phyloP scores from a whole-genome alignment of 441 rosid species.

The Pelargonium citronellum region DNA sequence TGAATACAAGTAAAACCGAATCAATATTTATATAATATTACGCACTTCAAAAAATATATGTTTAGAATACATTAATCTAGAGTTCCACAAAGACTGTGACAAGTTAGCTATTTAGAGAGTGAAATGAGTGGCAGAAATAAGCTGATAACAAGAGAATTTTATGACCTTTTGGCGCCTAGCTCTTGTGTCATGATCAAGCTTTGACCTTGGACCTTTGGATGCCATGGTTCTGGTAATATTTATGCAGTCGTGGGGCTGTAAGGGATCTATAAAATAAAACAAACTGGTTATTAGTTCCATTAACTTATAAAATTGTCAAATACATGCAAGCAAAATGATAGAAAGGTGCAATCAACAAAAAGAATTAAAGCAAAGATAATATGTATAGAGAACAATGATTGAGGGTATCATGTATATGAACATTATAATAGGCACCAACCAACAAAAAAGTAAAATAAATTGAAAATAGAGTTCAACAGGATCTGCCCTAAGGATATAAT shows the following conservation, averaged over 20 bases:
- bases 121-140: neutral
- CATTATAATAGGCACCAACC: neutral
- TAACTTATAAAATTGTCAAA: neutral
- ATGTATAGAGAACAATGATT: neutral
- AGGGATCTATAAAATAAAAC: slow-evolving; percentile 18
- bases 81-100: slow-evolving; percentile 1
- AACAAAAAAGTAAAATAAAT: neutral
- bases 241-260: slow-evolving; percentile 20
- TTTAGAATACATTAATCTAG: neutral
- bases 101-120: neutral
- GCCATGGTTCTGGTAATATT: slow-evolving; percentile 37
- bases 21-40: neutral
- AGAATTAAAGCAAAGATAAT: neutral
- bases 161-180: slow-evolving; percentile 81
- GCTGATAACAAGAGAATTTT: neutral
- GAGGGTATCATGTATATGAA: neutral
- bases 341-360: neutral
- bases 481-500: neutral
- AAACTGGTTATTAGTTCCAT: slow-evolving; percentile 6
- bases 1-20: neutral
- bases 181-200: slow-evolving; percentile 69
- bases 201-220: slow-evolving; percentile 66
- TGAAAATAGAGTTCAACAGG: neutral
- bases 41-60: neutral
- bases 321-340: neutral